Evolutionary conservation across 2,329 filamentous ascomycete genomes (phyloP), one percentile per base, ranked within the genome.

Genomic region (Ceratocystis smalleyi): DNA sequence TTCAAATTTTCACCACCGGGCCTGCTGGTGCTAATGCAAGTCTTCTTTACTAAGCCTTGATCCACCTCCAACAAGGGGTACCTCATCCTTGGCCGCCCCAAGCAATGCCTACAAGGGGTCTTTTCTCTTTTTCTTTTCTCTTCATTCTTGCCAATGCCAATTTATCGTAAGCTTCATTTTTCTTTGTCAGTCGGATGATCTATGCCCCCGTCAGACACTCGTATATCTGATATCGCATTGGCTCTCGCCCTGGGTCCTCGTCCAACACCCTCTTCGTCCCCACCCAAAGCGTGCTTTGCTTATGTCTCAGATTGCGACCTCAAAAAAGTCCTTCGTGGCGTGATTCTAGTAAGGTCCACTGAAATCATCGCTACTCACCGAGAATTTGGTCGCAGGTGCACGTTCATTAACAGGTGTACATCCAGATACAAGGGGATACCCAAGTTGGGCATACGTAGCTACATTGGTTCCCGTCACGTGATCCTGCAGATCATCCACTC

Each of bases 261-360:
- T 54, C 49, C 49, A 54, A 15, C 49, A 54, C 49, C 49, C 10
- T 8, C 24, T 54, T 55, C 51, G 32, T 7, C 27, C 7, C 22
- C 51, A 30, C 51, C 8, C 19, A 22, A 32, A 12, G 12, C 51
- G 24, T 32, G 22, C 15, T 27, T 54, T 32, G 22, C 15, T 27
- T 54, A 54, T 27, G 27, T 57, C 24, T 35, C 12, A 15, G 5
- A 8, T 19, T 57, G 17, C 15, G 12, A n/a, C 54, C 17, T 24
- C 22, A 57, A 15, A 10, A 27, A 30, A 55, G 12, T 30, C 51
- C 15, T 6, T 17, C 54, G 32, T n/a, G 54, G 54, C 54, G 54
- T 57, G 54, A 27, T 57, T 57, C 54, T 57, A 57, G 54, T 57
- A 57, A 57, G 24, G 10, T n/a, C 54, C 54, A 57, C 15, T 57